These are phyloP conservation scores for Cercospora sp. DNA, from an alignment of 2,329 filamentous ascomycete genomes.

Conservation along the genomic window DNA sequence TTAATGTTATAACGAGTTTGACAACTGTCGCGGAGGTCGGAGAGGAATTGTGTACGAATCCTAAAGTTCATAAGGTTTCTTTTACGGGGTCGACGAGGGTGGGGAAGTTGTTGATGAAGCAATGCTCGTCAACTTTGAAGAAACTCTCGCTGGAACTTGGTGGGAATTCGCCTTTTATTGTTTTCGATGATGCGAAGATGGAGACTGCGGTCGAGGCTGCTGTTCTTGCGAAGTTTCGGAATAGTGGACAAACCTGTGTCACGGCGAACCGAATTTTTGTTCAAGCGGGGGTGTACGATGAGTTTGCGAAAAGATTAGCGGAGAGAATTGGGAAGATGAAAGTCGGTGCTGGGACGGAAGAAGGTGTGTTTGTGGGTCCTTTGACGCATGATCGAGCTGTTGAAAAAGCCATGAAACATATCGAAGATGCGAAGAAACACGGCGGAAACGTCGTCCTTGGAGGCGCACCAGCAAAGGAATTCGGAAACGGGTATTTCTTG, in stretches of 20 bases:
- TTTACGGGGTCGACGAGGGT: conserved; percentile 38
- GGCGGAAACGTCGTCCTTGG: conserved; percentile 74
- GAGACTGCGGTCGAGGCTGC: conserved; percentile 31
- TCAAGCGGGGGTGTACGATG: conserved; percentile 53
- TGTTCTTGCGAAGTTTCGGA: conserved; percentile 35
- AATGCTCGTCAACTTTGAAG: conserved; percentile 32
- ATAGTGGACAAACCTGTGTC: conserved; percentile 37
- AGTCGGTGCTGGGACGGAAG: conserved; percentile 24
- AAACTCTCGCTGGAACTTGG: conserved; percentile 37
- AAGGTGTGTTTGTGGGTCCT: conserved; percentile 54
- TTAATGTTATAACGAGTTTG: conserved; percentile 33
- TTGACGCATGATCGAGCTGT: conserved; percentile 83
- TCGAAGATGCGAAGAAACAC: conserved; percentile 74
- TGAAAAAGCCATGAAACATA: conserved; percentile 75
- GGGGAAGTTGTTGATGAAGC: conserved; percentile 35
- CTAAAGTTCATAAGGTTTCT: conserved; percentile 34
- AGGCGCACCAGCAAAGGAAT: conserved; percentile 47
- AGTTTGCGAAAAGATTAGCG: conserved; percentile 58
- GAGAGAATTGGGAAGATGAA: conserved; percentile 36
- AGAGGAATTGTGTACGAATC: conserved; percentile 27
- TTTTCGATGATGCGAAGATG: conserved; percentile 39
- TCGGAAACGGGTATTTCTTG: conserved; percentile 68
- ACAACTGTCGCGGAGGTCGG: conserved; percentile 29
- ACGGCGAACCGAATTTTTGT: conserved; percentile 53
- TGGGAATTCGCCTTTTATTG: conserved; percentile 39